Evolutionary conservation across 2,329 filamentous ascomycete genomes (phyloP).

Genomic region (Blastomyces emzantsi): DNA sequence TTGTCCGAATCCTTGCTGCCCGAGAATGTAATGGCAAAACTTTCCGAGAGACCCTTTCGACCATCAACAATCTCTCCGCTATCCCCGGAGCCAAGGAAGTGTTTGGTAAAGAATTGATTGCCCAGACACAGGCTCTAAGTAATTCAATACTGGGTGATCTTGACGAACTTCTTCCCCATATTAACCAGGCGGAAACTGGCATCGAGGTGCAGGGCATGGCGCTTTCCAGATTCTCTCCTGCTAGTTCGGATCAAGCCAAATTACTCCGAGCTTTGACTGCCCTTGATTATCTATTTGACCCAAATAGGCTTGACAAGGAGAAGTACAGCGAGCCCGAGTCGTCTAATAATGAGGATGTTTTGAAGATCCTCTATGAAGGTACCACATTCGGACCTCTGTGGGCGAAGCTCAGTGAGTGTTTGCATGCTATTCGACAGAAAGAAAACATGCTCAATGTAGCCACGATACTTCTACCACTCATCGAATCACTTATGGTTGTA

Average conservation of each 20-base stretch:
- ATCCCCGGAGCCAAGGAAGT: constrained; percentile 82
- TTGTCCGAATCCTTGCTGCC: constrained; percentile 94
- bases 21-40: constrained; percentile 96
- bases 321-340: constrained; percentile 46
- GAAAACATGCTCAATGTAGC: constrained; percentile 97
- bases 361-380: constrained; percentile 84
- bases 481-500: constrained; percentile 96
- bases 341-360: constrained; percentile 69
- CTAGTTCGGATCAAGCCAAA: constrained; percentile 94
- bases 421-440: constrained; percentile 78
- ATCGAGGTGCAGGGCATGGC: constrained; percentile 95
- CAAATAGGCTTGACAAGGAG: constrained; percentile 52
- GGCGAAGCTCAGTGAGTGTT: constrained; percentile 81
- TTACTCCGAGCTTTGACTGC: constrained; percentile 85
- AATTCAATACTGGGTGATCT: constrained; percentile 78
- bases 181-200: constrained; percentile 74
- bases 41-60: constrained; percentile 93
- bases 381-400: constrained; percentile 83
- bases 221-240: constrained; percentile 88
- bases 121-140: constrained; percentile 75
- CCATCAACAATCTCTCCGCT: constrained; percentile 95
- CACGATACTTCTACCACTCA: constrained; percentile 85
- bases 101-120: constrained; percentile 88
- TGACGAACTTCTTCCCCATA: constrained; percentile 73
- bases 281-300: constrained; percentile 89